Conservation (phyloP, 768 basidiomycete genomes). For the Boletus barrowsii region DNA sequence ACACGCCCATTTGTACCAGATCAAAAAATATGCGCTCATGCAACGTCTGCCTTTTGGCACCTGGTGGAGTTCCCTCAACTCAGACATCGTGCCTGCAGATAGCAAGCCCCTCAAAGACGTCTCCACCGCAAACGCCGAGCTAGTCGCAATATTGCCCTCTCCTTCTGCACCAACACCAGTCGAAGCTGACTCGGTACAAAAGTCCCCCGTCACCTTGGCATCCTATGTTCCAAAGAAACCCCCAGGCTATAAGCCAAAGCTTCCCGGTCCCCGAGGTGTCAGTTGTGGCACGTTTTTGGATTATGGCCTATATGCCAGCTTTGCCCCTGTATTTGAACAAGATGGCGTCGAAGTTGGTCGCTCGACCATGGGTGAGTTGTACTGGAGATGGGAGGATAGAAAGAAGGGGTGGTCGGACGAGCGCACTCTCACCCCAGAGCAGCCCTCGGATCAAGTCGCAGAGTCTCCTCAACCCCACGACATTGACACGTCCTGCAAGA, state of each 20-base stretch:
- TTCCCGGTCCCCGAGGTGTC: slow-evolving; percentile 51
- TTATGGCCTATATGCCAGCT: slow-evolving; percentile 72
- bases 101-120: slow-evolving; percentile 46
- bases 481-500: slow-evolving; percentile 6
- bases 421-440: slow-evolving; percentile 5
- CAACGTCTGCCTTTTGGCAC: slow-evolving; percentile 75
- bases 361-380: slow-evolving; percentile 54
- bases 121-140: slow-evolving; percentile 66
- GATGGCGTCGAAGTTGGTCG: slow-evolving; percentile 71
- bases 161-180: slow-evolving; percentile 39
- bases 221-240: slow-evolving; percentile 50
- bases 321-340: slow-evolving; percentile 78
- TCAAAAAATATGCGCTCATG: slow-evolving; percentile 70
- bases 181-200: slow-evolving; percentile 24
- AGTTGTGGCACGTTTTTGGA: slow-evolving; percentile 71
- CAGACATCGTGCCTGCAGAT: slow-evolving; percentile 38
- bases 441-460: background rate
- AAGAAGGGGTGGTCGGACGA: slow-evolving; percentile 30
- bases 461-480: slow-evolving; percentile 12
- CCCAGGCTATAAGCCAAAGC: slow-evolving; percentile 38
- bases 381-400: slow-evolving; percentile 50
- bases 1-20: slow-evolving; percentile 27
- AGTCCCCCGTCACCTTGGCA: slow-evolving; percentile 46
- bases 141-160: slow-evolving; percentile 70
- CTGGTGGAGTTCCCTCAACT: slow-evolving; percentile 74